phyloP scores from a whole-genome alignment of 495 filamentous ascomycete species.

The Parachaetomium inaequale region DNA sequence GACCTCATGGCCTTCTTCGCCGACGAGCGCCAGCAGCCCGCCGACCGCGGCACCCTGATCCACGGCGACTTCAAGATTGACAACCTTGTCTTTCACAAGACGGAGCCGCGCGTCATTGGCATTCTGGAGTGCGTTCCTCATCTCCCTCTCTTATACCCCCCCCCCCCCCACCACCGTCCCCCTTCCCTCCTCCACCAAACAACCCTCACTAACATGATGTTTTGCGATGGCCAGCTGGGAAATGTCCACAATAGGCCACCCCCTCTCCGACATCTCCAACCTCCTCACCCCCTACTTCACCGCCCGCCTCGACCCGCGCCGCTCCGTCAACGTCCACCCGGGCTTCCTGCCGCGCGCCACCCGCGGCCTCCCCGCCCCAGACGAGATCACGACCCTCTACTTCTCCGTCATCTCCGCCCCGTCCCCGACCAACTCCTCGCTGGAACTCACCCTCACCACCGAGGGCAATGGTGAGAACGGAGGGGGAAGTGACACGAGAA shows the following conservation, averaged over 20 bases:
- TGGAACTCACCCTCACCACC: conserved; percentile 25
- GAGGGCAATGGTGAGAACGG: background rate
- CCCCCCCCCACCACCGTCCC: background rate
- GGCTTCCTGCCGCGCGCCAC: conserved; percentile 59
- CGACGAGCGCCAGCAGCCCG: conserved; percentile 64
- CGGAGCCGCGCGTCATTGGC: conserved; percentile 82
- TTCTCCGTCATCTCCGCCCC: conserved; percentile 55
- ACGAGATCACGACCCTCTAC: conserved; percentile 76
- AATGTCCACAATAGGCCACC: conserved; percentile 94
- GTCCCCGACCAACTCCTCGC: conserved; percentile 14
- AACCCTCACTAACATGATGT: background rate
- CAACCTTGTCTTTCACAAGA: conserved; percentile 90
- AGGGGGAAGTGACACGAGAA: conserved; percentile 28
- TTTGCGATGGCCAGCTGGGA: conserved; percentile 79
- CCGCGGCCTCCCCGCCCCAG: conserved; percentile 69
- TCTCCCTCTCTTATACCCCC: background rate
- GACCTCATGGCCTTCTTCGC: conserved; percentile 77
- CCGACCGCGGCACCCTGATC: conserved; percentile 72
- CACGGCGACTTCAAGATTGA: conserved; percentile 99
- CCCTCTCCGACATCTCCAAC: conserved; percentile 82
- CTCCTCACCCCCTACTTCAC: conserved; percentile 66
- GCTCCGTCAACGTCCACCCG: conserved; percentile 35
- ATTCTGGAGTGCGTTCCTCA: conserved; percentile 71
- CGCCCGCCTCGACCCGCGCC: conserved; percentile 31
- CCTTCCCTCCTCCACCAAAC: background rate